Percentiles rank a stretch among this genome's conserved stretches.
These are phyloP conservation scores for Juglanconis oblonga DNA, from an alignment of 2,329 filamentous ascomycete genomes.

Conservation along the genomic window DNA sequence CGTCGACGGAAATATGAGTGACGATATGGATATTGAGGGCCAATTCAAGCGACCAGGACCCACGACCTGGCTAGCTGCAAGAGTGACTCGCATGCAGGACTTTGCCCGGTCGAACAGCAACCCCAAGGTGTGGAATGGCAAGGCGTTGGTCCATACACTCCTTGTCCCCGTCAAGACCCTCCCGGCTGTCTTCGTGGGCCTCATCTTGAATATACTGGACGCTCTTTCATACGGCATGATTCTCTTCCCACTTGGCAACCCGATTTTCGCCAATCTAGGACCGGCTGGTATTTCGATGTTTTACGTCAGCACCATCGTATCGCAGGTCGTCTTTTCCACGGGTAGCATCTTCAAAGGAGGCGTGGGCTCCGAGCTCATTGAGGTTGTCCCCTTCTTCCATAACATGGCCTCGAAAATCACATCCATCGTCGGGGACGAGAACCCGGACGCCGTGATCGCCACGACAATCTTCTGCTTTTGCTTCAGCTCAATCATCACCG, in stretches of 20 bases:
- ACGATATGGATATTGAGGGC: constrained; percentile 44
- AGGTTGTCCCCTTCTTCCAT: constrained; percentile 98
- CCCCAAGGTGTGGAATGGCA: constrained; percentile 70
- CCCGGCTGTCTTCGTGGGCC: constrained; percentile 82
- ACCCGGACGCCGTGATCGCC: constrained; percentile 82
- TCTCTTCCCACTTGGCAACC: constrained; percentile 84
- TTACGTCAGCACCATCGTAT: constrained; percentile 94
- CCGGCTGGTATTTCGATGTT: constrained; percentile 97
- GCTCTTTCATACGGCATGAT: constrained; percentile 97
- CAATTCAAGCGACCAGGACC: constrained; percentile 38
- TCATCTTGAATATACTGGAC: constrained; percentile 90
- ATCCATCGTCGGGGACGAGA: constrained; percentile 70
- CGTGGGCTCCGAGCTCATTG: constrained; percentile 95
- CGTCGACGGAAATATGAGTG: constrained; percentile 17
- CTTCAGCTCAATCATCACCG: constrained; percentile 85
- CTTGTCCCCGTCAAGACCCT: constrained; percentile 68
- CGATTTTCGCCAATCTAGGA: constrained; percentile 80
- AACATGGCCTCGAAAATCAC: constrained; percentile 95
- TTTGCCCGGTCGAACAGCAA: constrained; percentile 40
- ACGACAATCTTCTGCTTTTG: constrained; percentile 93
- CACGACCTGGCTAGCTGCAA: constrained; percentile 33
- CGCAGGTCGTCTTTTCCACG: constrained; percentile 83
- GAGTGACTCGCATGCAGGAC: constrained; percentile 22
- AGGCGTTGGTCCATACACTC: constrained; percentile 59
- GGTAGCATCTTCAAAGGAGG: constrained; percentile 88